phyloP scores from a whole-genome alignment of 2,329 filamentous ascomycete genomes.

The Talaromyces sp. region DNA sequence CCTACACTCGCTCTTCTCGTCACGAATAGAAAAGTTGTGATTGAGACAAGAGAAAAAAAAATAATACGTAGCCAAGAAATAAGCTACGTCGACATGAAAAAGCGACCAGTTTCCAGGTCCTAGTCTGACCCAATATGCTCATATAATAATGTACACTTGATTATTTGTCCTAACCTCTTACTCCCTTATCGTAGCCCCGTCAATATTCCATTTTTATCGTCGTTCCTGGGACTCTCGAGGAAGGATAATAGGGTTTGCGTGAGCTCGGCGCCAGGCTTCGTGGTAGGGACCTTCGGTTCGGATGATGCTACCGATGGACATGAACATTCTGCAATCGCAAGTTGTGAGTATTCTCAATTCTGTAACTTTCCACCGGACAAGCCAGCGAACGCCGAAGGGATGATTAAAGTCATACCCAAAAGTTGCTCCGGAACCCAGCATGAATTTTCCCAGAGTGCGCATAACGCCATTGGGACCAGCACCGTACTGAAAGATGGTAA shows the following conservation, averaged over 20 bases:
- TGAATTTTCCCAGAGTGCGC: slow-evolving; percentile 91
- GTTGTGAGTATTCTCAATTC: neutral
- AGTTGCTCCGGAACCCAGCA: slow-evolving; percentile 88
- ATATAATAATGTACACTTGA: neutral
- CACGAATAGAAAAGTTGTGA: neutral
- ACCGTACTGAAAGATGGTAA: slow-evolving; percentile 93
- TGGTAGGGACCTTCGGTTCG: slow-evolving; percentile 81
- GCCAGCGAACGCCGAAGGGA: neutral
- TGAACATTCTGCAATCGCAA: slow-evolving; percentile 67
- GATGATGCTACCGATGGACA: slow-evolving; percentile 97
- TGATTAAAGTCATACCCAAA: slow-evolving; percentile 67
- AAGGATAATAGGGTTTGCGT: slow-evolving; percentile 67
- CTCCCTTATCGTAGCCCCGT: neutral
- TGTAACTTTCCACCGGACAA: neutral
- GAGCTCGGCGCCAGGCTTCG: slow-evolving; percentile 68
- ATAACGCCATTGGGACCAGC: slow-evolving; percentile 90
- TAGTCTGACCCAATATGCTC: neutral
- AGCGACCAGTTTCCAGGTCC: neutral
- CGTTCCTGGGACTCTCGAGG: slow-evolving; percentile 39
- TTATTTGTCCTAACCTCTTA: neutral
- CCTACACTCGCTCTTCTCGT: neutral
- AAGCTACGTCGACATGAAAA: neutral
- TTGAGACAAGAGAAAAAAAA: neutral
- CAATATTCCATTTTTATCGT: slow-evolving; percentile 22
- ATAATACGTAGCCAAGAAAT: neutral